These are phyloP conservation scores for Rhodomyrtus tomentosa DNA, from an alignment of 345 rosid species.

Conservation along the genomic window DNA sequence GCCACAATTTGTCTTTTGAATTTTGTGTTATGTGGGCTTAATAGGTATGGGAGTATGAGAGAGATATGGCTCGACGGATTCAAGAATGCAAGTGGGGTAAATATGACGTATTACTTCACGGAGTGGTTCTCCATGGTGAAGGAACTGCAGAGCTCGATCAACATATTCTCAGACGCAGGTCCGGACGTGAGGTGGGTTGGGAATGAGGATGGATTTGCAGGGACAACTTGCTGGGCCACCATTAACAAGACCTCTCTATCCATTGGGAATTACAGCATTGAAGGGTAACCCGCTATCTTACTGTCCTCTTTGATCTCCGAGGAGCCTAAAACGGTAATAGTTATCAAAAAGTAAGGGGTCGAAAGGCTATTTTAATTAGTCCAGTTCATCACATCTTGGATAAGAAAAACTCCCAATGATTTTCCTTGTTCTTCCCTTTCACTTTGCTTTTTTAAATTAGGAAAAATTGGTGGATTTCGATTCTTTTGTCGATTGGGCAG, in stretches of 20 bases:
- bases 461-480: neutral
- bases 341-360: too few species aligned
- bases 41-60: slow-evolving; percentile 41
- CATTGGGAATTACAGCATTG: slow-evolving; percentile 48
- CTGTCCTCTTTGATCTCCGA: too few species aligned
- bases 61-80: slow-evolving; percentile 83
- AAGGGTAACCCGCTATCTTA: slow-evolving; percentile 19
- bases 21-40: neutral
- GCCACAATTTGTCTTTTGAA: neutral
- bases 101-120: slow-evolving; percentile 46
- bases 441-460: neutral
- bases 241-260: slow-evolving; percentile 46
- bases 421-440: neutral
- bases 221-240: slow-evolving; percentile 51
- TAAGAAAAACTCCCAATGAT: neutral
- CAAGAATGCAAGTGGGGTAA: slow-evolving; percentile 43
- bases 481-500: slow-evolving; percentile 15
- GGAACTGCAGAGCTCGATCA: slow-evolving; percentile 58
- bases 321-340: too few species aligned
- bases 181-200: slow-evolving; percentile 71
- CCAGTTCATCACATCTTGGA: neutral
- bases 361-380: too few species aligned
- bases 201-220: slow-evolving; percentile 50
- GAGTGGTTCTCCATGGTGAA: slow-evolving; percentile 76
- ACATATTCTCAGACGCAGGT: slow-evolving; percentile 66